These are phyloP conservation scores for Stevia rebaudiana DNA, from an alignment of 140 eudicot genomes.

Conservation along the genomic window DNA sequence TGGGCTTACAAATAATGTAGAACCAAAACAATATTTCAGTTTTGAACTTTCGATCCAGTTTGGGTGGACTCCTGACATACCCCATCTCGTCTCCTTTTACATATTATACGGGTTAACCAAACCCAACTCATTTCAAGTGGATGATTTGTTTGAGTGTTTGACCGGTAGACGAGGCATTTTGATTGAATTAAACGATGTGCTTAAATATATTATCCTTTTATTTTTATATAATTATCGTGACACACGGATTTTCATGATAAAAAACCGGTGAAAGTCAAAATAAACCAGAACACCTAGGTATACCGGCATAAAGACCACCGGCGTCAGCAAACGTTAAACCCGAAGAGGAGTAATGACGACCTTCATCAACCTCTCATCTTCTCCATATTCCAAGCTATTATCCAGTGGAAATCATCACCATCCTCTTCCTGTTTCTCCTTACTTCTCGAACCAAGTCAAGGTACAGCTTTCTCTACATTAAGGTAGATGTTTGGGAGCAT, in stretches of 20 bases:
- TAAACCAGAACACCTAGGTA: not conserved
- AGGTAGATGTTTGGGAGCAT: constrained; percentile 3
- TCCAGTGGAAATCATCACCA: not conserved
- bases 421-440: constrained; percentile 14
- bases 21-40: too few relatives aligned
- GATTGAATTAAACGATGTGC: not conserved
- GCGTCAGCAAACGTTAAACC: constrained; percentile 8
- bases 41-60: too few relatives aligned
- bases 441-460: constrained; percentile 33
- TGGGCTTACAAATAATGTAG: too few relatives aligned
- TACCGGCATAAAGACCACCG: constrained; percentile 12
- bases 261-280: constrained; percentile 2
- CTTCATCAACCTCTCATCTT: constrained; percentile 38
- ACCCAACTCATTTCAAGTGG: too few relatives aligned
- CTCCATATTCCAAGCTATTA: constrained; percentile 10
- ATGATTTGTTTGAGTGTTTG: not conserved
- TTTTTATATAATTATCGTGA: not conserved
- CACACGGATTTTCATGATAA: not conserved
- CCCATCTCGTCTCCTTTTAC: too few relatives aligned
- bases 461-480: constrained; percentile 25
- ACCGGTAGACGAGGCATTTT: not conserved
- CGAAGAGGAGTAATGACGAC: constrained; percentile 35
- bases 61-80: too few relatives aligned
- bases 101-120: too few relatives aligned
- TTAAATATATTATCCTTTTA: not conserved